phyloP scores from a whole-genome alignment of 768 basidiomycete species.

The Boletus rufocinnamomeus region DNA sequence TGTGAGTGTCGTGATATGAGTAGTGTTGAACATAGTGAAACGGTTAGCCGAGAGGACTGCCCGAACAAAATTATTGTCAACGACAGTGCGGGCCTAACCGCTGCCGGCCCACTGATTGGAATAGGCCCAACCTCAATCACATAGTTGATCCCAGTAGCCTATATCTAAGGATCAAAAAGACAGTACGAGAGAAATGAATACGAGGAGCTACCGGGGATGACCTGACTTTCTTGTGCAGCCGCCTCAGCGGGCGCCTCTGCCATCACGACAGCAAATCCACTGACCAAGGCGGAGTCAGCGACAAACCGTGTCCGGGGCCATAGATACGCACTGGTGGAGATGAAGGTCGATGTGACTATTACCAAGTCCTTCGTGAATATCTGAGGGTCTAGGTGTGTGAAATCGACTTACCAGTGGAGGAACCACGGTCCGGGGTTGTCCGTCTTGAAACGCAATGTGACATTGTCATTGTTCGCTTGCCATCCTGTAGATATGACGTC shows the following conservation, averaged over 20 bases:
- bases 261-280: slow-evolving; percentile 25
- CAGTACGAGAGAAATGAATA: neutral
- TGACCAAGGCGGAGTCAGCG: too few species aligned
- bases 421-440: slow-evolving; percentile 51
- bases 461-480: slow-evolving; percentile 35
- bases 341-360: too few species aligned
- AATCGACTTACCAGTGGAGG: slow-evolving; percentile 23
- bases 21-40: too few species aligned
- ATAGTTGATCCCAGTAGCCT: slow-evolving; percentile 11
- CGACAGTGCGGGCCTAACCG: too few species aligned
- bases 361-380: too few species aligned
- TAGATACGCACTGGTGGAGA: too few species aligned
- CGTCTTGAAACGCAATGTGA: slow-evolving; percentile 61
- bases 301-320: too few species aligned
- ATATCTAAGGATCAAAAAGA: neutral
- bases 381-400: too few species aligned
- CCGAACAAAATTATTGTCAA: too few species aligned
- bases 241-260: slow-evolving; percentile 15
- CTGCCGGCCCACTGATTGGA: too few species aligned
- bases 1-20: too few species aligned
- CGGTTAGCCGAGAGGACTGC: too few species aligned
- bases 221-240: slow-evolving; percentile 3
- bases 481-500: slow-evolving; percentile 44
- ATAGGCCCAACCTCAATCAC: neutral
- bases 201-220: slow-evolving; percentile 15